Evolutionary conservation across 352 stramenopile species (phyloP).

Genomic region (Phytophthora megakarya): DNA sequence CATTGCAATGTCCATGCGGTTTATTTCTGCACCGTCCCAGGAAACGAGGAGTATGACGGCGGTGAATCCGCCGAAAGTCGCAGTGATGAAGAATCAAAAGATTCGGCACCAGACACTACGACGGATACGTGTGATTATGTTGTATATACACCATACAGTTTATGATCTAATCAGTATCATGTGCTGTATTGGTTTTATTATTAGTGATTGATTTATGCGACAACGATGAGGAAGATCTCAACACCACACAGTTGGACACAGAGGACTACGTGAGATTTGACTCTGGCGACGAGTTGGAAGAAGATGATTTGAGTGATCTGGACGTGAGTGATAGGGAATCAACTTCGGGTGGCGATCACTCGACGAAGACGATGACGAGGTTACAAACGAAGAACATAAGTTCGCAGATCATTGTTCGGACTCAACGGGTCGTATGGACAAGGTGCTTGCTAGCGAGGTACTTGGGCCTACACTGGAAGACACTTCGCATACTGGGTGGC

Average conservation of each 20-base stretch:
- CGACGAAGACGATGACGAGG: conserved; percentile 4
- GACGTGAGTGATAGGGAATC: neutral
- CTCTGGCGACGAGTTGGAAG: conserved; percentile 1
- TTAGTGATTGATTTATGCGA: neutral
- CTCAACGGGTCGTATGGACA: neutral
- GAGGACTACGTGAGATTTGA: neutral
- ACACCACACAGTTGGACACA: neutral
- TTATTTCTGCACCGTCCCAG: too few species aligned
- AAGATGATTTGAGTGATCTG: conserved; percentile 5
- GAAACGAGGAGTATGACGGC: too few species aligned
- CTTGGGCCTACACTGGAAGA: neutral
- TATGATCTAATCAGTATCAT: too few species aligned
- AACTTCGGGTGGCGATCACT: neutral
- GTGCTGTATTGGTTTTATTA: too few species aligned
- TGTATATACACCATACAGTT: too few species aligned
- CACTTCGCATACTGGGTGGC: neutral
- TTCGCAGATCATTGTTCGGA: conserved; percentile 11
- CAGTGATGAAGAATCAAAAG: too few species aligned
- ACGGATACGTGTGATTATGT: too few species aligned
- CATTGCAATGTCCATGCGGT: too few species aligned
- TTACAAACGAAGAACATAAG: neutral
- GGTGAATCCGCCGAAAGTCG: too few species aligned
- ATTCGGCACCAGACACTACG: too few species aligned
- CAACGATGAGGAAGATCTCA: neutral
- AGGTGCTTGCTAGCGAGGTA: conserved; percentile 3